A percentile compares a stretch with the other conserved stretches of the same genome.
Conservation (phyloP, 2,329 filamentous ascomycete species). For the Fusarium chlamydosporum region DNA sequence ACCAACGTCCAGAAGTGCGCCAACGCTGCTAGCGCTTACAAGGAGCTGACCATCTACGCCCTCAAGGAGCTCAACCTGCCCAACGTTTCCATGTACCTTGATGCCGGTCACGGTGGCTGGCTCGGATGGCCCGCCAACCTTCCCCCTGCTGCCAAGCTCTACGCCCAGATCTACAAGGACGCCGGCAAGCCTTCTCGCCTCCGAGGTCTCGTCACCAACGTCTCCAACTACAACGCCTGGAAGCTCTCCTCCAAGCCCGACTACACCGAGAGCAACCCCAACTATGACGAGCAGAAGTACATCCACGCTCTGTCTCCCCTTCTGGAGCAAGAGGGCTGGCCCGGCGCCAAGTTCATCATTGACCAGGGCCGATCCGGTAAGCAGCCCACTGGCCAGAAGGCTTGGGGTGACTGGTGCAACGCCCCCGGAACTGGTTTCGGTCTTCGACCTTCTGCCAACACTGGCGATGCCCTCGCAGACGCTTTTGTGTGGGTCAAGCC, state of each 20-base stretch:
- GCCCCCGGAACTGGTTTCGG: conserved; percentile 74
- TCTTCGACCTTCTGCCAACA: conserved; percentile 72
- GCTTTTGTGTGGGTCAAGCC: conserved; percentile 81
- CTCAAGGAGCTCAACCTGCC: conserved; percentile 66
- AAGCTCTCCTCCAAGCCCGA: conserved; percentile 58
- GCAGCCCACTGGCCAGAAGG: conserved; percentile 72
- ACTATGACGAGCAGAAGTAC: conserved; percentile 71
- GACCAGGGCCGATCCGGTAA: conserved; percentile 68
- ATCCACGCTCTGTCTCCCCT: conserved; percentile 74
- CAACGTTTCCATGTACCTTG: conserved; percentile 71
- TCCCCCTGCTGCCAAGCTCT: conserved; percentile 62
- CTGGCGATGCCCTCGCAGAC: conserved; percentile 70
- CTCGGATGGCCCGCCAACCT: conserved; percentile 71
- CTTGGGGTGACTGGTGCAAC: conserved; percentile 79
- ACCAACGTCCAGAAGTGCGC: conserved; percentile 65
- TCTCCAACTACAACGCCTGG: conserved; percentile 71
- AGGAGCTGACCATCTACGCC: conserved; percentile 66
- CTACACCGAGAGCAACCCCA: conserved; percentile 63
- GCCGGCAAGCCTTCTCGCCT: conserved; percentile 65
- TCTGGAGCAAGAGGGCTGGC: conserved; percentile 64
- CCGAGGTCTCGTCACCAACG: conserved; percentile 70
- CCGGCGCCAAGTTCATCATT: conserved; percentile 62
- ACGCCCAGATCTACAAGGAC: conserved; percentile 63
- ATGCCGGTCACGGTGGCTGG: conserved; percentile 71
- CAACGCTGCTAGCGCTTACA: conserved; percentile 63